Evolutionary conservation across 1,139 yeast genomes (phyloP), one percentile per base, ranked within the genome.

Genomic region (Candida sp.): DNA sequence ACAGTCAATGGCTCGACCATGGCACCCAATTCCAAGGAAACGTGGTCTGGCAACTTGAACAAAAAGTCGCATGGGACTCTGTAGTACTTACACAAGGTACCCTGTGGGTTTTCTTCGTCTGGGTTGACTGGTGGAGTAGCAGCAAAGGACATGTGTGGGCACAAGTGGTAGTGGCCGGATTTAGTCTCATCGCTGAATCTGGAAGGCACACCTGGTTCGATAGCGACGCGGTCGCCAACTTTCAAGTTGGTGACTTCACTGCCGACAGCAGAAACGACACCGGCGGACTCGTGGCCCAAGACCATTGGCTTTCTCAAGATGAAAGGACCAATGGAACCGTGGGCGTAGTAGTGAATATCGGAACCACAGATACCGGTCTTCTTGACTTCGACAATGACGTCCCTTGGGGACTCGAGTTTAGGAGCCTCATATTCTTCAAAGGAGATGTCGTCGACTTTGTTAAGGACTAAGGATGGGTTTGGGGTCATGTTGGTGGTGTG

Each of bases 281-380:
- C 97, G 5, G 93, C 73, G 17, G 90, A 83, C 63, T 88, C 94
- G 64, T 88, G 94, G 31, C 94, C 94, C 57, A 88, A 74, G 22
- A 87, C 88, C 86, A 85, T 85, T 52, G 88, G 89, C 44, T 74
- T 72, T 51, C 78, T 77, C 62, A 88, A 81, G 5, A 81, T 80
- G 57, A 85, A 87, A 22, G 84, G 81, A 17, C 97, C 97, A 63
- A 90, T 88, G 54, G 79, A 78, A 28, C 97, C 97, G 58, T 86
- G 88, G 46, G 85, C 82, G 63, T 85, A 90, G 75, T 87, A 91
- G 64, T 90, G 96, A 55, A 90, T 88, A 67, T 90, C 96, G 4
- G 92, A 85, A 4, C 97, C 97, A 68, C 97, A 91, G 55, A 91
- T 86, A 47, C 97, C 97, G 0, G 97, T 91, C 47, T 70, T 69